phyloP scores from a whole-genome alignment of 2,329 filamentous ascomycete genomes.

The Cladophialophora yegresii region DNA sequence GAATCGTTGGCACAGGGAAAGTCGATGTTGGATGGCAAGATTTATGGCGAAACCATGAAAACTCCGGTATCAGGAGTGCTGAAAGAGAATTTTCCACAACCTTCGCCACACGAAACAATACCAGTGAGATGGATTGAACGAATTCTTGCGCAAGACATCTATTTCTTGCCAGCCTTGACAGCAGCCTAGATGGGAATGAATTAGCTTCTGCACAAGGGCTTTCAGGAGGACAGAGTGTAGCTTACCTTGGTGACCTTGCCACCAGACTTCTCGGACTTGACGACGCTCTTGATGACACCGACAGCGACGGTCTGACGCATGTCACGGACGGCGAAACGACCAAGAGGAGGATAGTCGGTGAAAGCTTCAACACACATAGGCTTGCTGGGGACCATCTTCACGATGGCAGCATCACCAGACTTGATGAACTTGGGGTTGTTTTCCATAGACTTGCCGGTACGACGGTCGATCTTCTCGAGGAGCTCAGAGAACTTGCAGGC shows the following conservation, averaged over 20 bases:
- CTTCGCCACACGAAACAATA: slow-evolving; percentile 21
- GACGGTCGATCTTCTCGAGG: slow-evolving; percentile 99
- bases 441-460: slow-evolving; percentile 98
- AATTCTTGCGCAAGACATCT: slow-evolving; percentile 23
- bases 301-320: slow-evolving; percentile 61
- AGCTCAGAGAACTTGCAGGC: slow-evolving; percentile 99
- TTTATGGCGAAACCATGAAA: slow-evolving; percentile 22
- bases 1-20: slow-evolving; percentile 13
- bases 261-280: slow-evolving; percentile 47
- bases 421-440: slow-evolving; percentile 98
- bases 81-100: slow-evolving; percentile 22
- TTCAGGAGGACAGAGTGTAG: background rate
- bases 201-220: background rate
- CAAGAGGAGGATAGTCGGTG: slow-evolving; percentile 98
- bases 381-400: slow-evolving; percentile 99
- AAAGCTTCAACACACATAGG: slow-evolving; percentile 99
- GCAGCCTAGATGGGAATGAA: slow-evolving; percentile 11
- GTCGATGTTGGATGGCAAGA: slow-evolving; percentile 17
- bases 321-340: slow-evolving; percentile 99
- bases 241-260: slow-evolving; percentile 59
- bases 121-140: slow-evolving; percentile 18
- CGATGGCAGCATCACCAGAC: slow-evolving; percentile 99
- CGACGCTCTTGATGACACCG: slow-evolving; percentile 69
- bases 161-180: slow-evolving; percentile 36
- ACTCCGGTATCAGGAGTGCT: slow-evolving; percentile 20